Evolutionary conservation across 1,139 yeast species (phyloP), one percentile per base, ranked within the genome.

Genomic region (Hemisphaericaspora xylanilytica): DNA sequence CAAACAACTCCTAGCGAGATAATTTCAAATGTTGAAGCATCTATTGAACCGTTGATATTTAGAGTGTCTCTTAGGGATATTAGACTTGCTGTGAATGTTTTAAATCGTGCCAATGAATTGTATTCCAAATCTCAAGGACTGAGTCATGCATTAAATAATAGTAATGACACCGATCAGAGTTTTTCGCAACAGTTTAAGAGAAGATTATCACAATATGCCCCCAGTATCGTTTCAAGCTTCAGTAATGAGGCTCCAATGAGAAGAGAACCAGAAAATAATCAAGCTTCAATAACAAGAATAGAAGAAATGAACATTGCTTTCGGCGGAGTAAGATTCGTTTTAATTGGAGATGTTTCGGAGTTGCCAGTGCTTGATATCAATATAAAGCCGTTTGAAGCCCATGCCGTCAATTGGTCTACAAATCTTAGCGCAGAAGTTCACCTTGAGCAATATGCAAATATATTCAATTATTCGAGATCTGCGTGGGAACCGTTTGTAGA

Each of bases 401-500:
- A 68, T 32, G 95, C 90, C 0, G 73, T 78, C 39, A 87, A 92
- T 54, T 94, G 99, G 99, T 85, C 96, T 0, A 81, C 94, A 1
- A 94, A 88, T 48, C 62, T 87, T 40, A 81, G 79, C 50, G 87
- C 90, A 0, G 85, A 82, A 45, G 71, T 85, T 0, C 79, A 79
- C 22, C 62, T 90, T 22, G 87, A 81, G 49, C 75, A 89, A 0
- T 80, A 70, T 48, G 75, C 85, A 10, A 92, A 90, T 58, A 80
- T 90, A 17, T 92, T 85, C 68, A 92, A 92, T 58, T 90, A 90
- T 56, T 79, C 97, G 0, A 80, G 88, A 49, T 89, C 97, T 0
- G 80, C 94, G 0, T 94, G 99, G 99, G 98, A 94, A 52, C 97
- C 98, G 0, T 66, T 94, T 34, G 60, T 92, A 36, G 98, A 94